These are phyloP conservation scores for Ascoidea asiatica DNA, from an alignment of 805 yeast genomes.

Conservation along the genomic window DNA sequence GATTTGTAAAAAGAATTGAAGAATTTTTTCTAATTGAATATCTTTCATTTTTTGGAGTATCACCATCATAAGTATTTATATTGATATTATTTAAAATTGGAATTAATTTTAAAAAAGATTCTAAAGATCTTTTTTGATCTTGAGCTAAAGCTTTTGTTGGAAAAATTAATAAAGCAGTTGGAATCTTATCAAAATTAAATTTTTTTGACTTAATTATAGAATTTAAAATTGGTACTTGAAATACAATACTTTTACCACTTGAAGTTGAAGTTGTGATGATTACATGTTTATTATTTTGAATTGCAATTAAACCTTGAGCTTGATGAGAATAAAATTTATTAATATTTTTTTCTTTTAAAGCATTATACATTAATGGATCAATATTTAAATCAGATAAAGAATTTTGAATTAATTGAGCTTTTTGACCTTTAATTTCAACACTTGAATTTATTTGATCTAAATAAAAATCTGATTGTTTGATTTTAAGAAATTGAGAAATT, in stretches of 20 bases:
- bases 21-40: conserved; percentile 44
- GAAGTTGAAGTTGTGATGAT: conserved; percentile 92
- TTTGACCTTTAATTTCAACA: conserved; percentile 29
- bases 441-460: conserved; percentile 47
- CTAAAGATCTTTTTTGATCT: conserved; percentile 80
- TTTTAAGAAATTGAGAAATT: conserved; percentile 35
- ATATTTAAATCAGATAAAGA: conserved; percentile 27
- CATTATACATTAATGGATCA: conserved; percentile 38
- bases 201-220: conserved; percentile 11
- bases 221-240: conserved; percentile 72
- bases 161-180: conserved; percentile 76
- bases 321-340: conserved; percentile 68
- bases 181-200: conserved; percentile 10
- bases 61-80: conserved; percentile 89
- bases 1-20: conserved; percentile 82
- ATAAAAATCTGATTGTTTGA: conserved; percentile 36
- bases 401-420: conserved; percentile 32
- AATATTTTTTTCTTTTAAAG: conserved; percentile 36
- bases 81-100: conserved; percentile 29
- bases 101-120: conserved; percentile 37
- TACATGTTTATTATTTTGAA: conserved; percentile 47
- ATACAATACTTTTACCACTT: conserved; percentile 88
- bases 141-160: conserved; percentile 98
- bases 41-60: conserved; percentile 54
- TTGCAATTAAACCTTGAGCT: conserved; percentile 54